Conservation (phyloP, 768 basidiomycete genomes). For the Tylopilus plumbeoviolaceoides region DNA sequence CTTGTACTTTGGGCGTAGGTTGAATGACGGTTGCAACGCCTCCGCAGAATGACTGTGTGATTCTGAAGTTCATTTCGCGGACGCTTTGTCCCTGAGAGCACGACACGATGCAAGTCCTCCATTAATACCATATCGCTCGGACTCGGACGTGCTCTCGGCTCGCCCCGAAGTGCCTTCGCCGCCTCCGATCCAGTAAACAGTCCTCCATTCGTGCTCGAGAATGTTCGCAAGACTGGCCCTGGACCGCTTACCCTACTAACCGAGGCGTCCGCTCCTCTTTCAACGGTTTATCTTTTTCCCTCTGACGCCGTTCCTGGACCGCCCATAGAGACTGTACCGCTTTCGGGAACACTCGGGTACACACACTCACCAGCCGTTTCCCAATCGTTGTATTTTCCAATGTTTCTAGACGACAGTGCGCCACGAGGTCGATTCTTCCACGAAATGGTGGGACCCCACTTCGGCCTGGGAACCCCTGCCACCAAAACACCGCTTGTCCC, state of each 20-base stretch:
- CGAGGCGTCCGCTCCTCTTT: not conserved
- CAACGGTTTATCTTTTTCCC: not conserved
- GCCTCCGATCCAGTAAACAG: not conserved
- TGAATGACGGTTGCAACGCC: not conserved
- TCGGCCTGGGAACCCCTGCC: constrained; percentile 14
- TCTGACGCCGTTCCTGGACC: constrained; percentile 1
- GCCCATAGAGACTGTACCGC: not conserved
- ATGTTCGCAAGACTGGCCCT: not conserved
- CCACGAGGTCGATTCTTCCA: constrained; percentile 20
- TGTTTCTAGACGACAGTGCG: constrained; percentile 1
- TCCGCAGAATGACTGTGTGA: constrained; percentile 1
- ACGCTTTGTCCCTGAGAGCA: constrained; percentile 2
- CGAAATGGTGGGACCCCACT: constrained; percentile 4
- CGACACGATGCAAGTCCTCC: not conserved
- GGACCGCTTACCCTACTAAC: not conserved
- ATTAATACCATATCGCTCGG: constrained; percentile 11
- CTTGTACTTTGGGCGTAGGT: constrained; percentile 1
- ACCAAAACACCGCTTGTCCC: constrained; percentile 5
- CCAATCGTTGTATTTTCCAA: constrained; percentile 1
- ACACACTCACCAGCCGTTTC: constrained; percentile 2
- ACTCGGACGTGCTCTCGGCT: constrained; percentile 6
- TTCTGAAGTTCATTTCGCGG: constrained; percentile 13
- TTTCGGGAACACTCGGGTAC: constrained; percentile 16
- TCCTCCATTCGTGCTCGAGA: not conserved
- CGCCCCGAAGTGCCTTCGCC: not conserved